phyloP scores from a whole-genome alignment of 352 stramenopile genomes.

The Globisporangium okanoganense region DNA sequence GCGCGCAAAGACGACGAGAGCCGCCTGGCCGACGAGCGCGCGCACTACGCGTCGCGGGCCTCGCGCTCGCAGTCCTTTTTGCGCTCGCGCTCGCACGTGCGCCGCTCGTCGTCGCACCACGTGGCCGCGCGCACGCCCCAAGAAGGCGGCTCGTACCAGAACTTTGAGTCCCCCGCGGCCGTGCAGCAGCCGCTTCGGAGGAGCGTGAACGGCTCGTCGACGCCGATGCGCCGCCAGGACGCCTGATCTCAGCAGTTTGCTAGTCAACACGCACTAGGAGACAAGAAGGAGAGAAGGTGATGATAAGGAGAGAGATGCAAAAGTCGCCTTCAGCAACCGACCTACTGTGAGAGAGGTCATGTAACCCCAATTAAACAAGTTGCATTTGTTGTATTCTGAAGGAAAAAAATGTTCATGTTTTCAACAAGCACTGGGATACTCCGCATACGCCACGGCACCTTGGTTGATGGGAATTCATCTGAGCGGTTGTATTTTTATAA shows the following conservation, averaged over 20 bases:
- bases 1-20: constrained; percentile 53
- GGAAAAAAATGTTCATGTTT: too few species aligned
- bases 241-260: too few species aligned
- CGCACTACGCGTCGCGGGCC: constrained; percentile 42
- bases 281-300: not conserved
- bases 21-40: constrained; percentile 26
- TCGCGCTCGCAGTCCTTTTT: constrained; percentile 82
- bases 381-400: too few species aligned
- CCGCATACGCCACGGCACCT: too few species aligned
- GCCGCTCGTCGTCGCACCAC: constrained; percentile 60
- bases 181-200: constrained; percentile 1
- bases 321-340: not conserved
- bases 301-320: not conserved
- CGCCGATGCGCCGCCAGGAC: not conserved
- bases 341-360: not conserved
- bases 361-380: constrained; percentile 2
- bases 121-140: constrained; percentile 40
- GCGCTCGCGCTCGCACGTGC: constrained; percentile 53
- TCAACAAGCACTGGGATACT: too few species aligned
- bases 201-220: constrained; percentile 9
- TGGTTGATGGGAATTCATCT: too few species aligned
- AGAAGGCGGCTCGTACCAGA: constrained; percentile 69
- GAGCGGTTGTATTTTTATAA: too few species aligned
- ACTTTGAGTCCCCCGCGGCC: constrained; percentile 70
- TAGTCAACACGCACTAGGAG: too few species aligned